Conservation (phyloP, 1,139 yeast species). For the Saccharomycopsis hybrid region DNA sequence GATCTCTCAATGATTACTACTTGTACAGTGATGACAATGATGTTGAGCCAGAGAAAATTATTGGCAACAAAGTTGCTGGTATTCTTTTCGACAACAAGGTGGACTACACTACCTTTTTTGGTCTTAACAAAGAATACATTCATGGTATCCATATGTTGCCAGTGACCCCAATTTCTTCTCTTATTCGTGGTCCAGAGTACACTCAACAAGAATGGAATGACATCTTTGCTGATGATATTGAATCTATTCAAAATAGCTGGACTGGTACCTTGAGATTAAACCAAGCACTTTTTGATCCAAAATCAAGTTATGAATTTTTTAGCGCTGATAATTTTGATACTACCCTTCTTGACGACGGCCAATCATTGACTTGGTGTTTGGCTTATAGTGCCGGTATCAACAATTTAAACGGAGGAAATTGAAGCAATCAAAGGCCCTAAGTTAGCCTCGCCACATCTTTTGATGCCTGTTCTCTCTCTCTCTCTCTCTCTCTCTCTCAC, state of each 20-base stretch:
- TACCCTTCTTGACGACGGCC: constrained; percentile 61
- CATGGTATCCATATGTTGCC: constrained; percentile 85
- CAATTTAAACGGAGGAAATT: neutral
- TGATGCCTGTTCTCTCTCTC: too few species aligned
- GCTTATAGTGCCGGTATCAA: constrained; percentile 50
- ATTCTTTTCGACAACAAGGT: constrained; percentile 66
- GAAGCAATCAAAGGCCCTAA: neutral
- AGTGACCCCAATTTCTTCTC: constrained; percentile 62
- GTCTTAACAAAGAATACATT: constrained; percentile 55
- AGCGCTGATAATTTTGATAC: constrained; percentile 37
- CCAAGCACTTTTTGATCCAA: constrained; percentile 58
- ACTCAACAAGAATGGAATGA: constrained; percentile 65
- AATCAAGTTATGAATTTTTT: constrained; percentile 52
- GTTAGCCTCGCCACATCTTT: neutral
- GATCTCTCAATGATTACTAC: constrained; percentile 55
- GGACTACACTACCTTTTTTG: constrained; percentile 71
- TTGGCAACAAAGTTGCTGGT: constrained; percentile 61
- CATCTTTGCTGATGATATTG: constrained; percentile 41
- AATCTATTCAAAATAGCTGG: constrained; percentile 57
- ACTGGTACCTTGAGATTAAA: constrained; percentile 60
- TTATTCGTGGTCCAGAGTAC: constrained; percentile 50
- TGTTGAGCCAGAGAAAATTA: constrained; percentile 46
- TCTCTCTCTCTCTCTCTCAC: too few species aligned
- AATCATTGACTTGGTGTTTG: constrained; percentile 67
- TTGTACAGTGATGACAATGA: constrained; percentile 46